A percentile compares a stretch with the other conserved stretches of the same genome.
Conservation (phyloP, 805 yeast genomes). For the Monosporozyma yasuniensis region DNA sequence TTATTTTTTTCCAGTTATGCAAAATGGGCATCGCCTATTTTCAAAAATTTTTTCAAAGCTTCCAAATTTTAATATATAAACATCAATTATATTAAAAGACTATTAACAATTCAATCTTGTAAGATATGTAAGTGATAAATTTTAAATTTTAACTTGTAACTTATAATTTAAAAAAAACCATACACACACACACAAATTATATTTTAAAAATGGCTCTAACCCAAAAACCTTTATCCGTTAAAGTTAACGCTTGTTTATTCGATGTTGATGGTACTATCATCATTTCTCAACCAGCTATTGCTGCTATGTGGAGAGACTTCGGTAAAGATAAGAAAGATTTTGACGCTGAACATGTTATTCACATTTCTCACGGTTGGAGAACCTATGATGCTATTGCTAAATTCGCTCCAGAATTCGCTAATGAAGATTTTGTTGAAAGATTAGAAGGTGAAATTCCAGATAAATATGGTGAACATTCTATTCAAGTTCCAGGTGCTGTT, state of each 20-base stretch:
- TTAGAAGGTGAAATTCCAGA: slow-evolving; percentile 65
- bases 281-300: slow-evolving; percentile 74
- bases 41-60: too few relatives aligned
- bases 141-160: neutral
- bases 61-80: too few relatives aligned
- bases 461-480: slow-evolving; percentile 63
- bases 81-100: neutral
- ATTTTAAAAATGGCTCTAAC: slow-evolving; percentile 16
- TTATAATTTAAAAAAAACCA: neutral
- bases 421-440: slow-evolving; percentile 51
- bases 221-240: slow-evolving; percentile 26
- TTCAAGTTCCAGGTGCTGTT: slow-evolving; percentile 68
- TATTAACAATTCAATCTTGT: too few relatives aligned
- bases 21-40: too few relatives aligned
- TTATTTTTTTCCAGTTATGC: neutral
- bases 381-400: slow-evolving; percentile 68
- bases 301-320: slow-evolving; percentile 72
- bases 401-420: slow-evolving; percentile 69
- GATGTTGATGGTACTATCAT: slow-evolving; percentile 86
- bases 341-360: slow-evolving; percentile 60
- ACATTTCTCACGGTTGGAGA: slow-evolving; percentile 75
- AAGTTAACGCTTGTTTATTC: slow-evolving; percentile 48
- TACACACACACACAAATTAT: neutral
- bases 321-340: slow-evolving; percentile 59
- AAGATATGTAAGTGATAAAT: too few relatives aligned